phyloP scores from a whole-genome alignment of 1,284 basidiomycete species.

The Leccinum pseudoinsigne region DNA sequence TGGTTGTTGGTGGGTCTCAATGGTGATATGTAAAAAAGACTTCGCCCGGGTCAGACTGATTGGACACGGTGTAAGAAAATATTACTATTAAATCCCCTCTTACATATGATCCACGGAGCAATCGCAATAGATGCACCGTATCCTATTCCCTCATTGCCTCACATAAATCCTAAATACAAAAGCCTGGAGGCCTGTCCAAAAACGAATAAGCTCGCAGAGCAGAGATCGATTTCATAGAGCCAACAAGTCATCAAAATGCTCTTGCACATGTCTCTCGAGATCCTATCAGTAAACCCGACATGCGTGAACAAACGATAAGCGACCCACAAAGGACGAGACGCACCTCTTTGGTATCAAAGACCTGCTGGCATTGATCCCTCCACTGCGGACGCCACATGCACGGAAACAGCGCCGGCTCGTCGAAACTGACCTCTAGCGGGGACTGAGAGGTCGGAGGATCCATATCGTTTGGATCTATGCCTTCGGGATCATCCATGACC shows the following conservation, averaged over 20 bases:
- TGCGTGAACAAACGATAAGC: background rate
- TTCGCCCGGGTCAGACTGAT: no score
- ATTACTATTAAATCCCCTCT: no score
- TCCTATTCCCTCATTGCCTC: background rate
- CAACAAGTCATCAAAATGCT: slow-evolving; percentile 18
- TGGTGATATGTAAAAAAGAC: no score
- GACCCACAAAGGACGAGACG: background rate
- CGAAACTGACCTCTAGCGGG: slow-evolving; percentile 9
- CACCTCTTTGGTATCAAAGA: slow-evolving; percentile 35
- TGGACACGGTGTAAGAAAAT: no score
- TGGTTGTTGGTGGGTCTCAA: no score
- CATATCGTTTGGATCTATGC: slow-evolving; percentile 25
- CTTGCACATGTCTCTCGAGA: slow-evolving; percentile 26
- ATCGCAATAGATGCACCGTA: no score
- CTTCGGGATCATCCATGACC: slow-evolving; percentile 9
- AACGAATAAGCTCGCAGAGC: no score
- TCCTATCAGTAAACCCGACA: slow-evolving; percentile 12
- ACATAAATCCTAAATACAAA: no score
- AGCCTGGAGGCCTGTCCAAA: no score
- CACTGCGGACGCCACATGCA: slow-evolving; percentile 32
- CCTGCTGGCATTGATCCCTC: slow-evolving; percentile 28
- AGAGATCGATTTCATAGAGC: slow-evolving; percentile 1
- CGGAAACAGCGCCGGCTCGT: slow-evolving; percentile 26
- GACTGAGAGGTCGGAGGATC: slow-evolving; percentile 2
- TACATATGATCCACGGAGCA: no score